Evolutionary conservation across 345 rosid species (phyloP).

Genomic region (Geranium brycei): DNA sequence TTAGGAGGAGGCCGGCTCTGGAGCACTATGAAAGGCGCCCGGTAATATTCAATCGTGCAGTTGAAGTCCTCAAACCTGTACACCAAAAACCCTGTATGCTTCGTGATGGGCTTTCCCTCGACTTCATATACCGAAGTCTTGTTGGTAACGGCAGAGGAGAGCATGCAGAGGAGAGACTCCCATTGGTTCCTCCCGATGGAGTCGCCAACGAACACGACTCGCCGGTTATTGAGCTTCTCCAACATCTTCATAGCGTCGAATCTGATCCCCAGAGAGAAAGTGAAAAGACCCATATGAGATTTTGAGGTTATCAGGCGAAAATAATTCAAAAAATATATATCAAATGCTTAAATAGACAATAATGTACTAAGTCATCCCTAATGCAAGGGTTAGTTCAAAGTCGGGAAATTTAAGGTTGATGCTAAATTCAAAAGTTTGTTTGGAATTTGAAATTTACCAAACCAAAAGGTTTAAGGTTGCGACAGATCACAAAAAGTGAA

Average conservation of each 20-base stretch:
- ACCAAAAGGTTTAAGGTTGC: no score
- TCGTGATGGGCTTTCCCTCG: slow-evolving; percentile 71
- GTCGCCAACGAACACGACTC: slow-evolving; percentile 85
- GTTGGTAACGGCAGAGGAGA: slow-evolving; percentile 52
- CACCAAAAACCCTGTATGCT: slow-evolving; percentile 75
- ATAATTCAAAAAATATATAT: no score
- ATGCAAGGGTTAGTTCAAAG: no score
- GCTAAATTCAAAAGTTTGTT: no score
- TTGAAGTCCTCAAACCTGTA: slow-evolving; percentile 70
- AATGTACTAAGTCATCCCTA: no score
- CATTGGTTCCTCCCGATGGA: slow-evolving; percentile 93
- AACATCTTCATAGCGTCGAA: slow-evolving; percentile 66
- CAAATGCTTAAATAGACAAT: no score
- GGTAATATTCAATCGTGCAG: slow-evolving; percentile 75
- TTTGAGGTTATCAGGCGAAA: neutral
- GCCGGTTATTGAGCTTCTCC: slow-evolving; percentile 60
- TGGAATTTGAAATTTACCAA: no score
- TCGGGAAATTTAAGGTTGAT: no score
- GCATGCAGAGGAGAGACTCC: slow-evolving; percentile 85
- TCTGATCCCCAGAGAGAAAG: slow-evolving; percentile 22
- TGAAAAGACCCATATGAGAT: no score
- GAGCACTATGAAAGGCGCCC: slow-evolving; percentile 70
- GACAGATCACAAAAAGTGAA: no score
- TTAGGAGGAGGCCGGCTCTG: slow-evolving; percentile 74
- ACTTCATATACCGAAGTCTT: slow-evolving; percentile 66